Evolutionary conservation across 257 asterid species (phyloP).

Genomic region (Solanum pimpinellifolium): DNA sequence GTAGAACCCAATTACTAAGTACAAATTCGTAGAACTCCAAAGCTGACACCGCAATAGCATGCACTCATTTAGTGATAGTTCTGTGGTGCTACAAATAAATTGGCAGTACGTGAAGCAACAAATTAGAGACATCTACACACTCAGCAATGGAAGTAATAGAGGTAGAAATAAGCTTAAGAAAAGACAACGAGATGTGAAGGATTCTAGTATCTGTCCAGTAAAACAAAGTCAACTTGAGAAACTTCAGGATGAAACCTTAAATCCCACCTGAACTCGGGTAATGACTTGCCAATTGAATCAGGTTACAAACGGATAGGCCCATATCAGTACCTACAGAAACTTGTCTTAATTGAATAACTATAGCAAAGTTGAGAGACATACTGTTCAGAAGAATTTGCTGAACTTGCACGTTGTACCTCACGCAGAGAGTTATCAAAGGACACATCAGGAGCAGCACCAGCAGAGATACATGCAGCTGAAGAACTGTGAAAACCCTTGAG

Average conservation of each 20-base stretch:
- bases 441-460: slow-evolving; percentile 61
- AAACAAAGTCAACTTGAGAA: not conserved
- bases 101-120: not conserved
- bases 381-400: slow-evolving; percentile 48
- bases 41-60: not conserved
- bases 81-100: not conserved
- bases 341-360: not conserved
- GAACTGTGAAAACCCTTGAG: slow-evolving; percentile 34
- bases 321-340: not conserved
- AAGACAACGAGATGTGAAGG: not conserved
- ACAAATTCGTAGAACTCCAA: not conserved
- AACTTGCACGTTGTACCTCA: slow-evolving; percentile 31
- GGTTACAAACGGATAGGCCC: not conserved
- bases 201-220: not conserved
- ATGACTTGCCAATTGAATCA: not conserved
- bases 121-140: not conserved
- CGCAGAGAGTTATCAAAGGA: slow-evolving; percentile 41
- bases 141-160: not conserved
- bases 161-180: not conserved
- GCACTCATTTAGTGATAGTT: not conserved
- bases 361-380: slow-evolving; percentile 28
- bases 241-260: not conserved
- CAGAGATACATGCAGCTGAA: slow-evolving; percentile 38
- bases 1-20: not conserved
- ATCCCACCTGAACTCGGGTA: not conserved